Evolutionary conservation across 2,329 filamentous ascomycete genomes (phyloP).

Genomic region (Fusarium staphyleae): DNA sequence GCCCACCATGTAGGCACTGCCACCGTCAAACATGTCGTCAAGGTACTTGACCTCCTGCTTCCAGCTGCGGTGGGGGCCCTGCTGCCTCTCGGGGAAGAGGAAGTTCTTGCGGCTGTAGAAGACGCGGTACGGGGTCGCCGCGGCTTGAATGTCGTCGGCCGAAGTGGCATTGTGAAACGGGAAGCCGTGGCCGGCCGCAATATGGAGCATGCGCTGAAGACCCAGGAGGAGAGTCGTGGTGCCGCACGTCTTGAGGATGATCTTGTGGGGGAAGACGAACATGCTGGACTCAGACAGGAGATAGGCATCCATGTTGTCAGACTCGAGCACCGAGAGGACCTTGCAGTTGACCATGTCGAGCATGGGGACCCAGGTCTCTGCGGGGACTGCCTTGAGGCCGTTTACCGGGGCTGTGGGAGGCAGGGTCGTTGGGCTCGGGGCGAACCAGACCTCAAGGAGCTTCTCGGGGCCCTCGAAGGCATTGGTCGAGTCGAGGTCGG

Average conservation of each 20-base stretch:
- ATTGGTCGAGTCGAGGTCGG: slow-evolving; percentile 92
- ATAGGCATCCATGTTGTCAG: slow-evolving; percentile 94
- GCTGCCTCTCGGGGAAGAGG: slow-evolving; percentile 92
- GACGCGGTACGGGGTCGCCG: slow-evolving; percentile 90
- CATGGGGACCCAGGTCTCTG: slow-evolving; percentile 94
- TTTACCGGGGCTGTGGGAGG: slow-evolving; percentile 73
- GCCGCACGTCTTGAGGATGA: slow-evolving; percentile 97
- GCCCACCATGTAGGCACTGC: slow-evolving; percentile 98
- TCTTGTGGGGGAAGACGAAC: slow-evolving; percentile 99
- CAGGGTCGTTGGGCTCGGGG: slow-evolving; percentile 76
- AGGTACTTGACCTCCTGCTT: slow-evolving; percentile 92
- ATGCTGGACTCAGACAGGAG: slow-evolving; percentile 98
- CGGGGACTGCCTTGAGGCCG: slow-evolving; percentile 85
- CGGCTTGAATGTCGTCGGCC: slow-evolving; percentile 71
- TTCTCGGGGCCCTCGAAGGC: slow-evolving; percentile 99
- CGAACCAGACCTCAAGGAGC: slow-evolving; percentile 98
- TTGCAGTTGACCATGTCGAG: slow-evolving; percentile 98
- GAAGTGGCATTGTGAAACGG: slow-evolving; percentile 76
- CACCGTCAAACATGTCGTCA: slow-evolving; percentile 88
- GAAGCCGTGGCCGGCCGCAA: slow-evolving; percentile 89
- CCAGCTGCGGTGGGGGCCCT: slow-evolving; percentile 95
- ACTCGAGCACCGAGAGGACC: slow-evolving; percentile 91
- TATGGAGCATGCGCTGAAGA: slow-evolving; percentile 88
- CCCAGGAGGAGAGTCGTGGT: slow-evolving; percentile 93
- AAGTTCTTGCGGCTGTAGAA: slow-evolving; percentile 99